Conservation (phyloP, 2,329 filamentous ascomycete species). For the Colletotrichum theobromicola region DNA sequence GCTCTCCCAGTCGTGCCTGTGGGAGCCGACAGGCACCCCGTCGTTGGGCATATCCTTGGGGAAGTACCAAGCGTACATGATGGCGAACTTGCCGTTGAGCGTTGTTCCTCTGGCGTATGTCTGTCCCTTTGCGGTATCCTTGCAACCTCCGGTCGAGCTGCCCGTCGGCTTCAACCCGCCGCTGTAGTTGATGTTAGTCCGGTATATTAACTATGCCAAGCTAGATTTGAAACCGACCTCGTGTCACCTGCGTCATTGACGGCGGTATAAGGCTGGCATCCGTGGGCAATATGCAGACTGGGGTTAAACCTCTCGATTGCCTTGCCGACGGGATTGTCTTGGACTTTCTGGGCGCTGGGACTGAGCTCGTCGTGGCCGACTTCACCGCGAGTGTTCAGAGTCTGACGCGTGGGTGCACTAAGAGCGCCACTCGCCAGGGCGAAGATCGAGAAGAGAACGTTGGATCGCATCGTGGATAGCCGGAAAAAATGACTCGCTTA, state of each 20-base stretch:
- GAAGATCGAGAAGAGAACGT: neutral
- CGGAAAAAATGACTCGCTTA: neutral
- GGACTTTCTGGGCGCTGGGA: neutral
- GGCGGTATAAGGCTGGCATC: conserved; percentile 4
- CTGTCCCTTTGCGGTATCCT: conserved; percentile 36
- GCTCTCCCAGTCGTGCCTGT: conserved; percentile 47
- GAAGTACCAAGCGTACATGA: conserved; percentile 52
- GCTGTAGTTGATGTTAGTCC: conserved; percentile 22
- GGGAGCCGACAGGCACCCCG: conserved; percentile 32
- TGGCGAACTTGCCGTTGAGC: conserved; percentile 32
- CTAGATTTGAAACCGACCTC: neutral
- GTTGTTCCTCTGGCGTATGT: conserved; percentile 39
- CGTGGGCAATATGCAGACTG: conserved; percentile 7
- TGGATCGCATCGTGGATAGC: neutral
- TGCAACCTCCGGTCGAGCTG: conserved; percentile 33
- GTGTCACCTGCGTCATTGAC: neutral
- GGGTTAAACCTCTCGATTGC: conserved; percentile 12
- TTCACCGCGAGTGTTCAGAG: neutral
- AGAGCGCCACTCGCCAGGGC: neutral
- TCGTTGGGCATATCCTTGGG: conserved; percentile 47
- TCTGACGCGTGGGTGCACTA: neutral
- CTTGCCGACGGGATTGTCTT: neutral
- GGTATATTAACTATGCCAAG: neutral
- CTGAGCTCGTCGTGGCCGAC: neutral
- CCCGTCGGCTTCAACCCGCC: conserved; percentile 39